Evolutionary conservation across 108 stramenopile genomes (phyloP).

Genomic region (Schizochytrium sp.): DNA sequence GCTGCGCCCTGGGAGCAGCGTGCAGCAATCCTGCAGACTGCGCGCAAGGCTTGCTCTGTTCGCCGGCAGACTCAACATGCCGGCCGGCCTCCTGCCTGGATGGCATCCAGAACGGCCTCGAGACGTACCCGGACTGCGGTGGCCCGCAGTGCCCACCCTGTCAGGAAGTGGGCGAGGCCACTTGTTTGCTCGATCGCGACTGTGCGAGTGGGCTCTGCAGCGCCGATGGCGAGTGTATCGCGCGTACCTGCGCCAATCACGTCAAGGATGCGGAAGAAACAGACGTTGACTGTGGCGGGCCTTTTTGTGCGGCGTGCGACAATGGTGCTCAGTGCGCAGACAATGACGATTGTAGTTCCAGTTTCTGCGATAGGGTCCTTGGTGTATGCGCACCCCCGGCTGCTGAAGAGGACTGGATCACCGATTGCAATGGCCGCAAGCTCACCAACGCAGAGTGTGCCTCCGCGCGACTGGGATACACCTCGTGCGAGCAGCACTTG

Average conservation of each 20-base stretch:
- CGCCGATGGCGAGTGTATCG: not conserved
- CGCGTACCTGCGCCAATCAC: not conserved
- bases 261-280: conserved; percentile 11
- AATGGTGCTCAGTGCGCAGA: not conserved
- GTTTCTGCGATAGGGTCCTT: not conserved
- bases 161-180: not conserved
- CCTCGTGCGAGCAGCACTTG: not conserved
- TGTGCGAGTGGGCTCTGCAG: not conserved
- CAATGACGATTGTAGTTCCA: not conserved
- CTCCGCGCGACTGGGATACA: not conserved
- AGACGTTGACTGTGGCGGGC: not conserved
- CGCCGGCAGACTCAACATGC: not conserved
- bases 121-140: conserved; percentile 21
- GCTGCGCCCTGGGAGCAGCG: not conserved
- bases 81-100: not conserved
- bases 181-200: conserved; percentile 14
- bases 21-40: not conserved
- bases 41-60: not conserved
- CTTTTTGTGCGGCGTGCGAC: not conserved
- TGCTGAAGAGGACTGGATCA: not conserved
- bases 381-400: not conserved
- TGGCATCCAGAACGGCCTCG: conserved; percentile 11
- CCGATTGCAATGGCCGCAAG: not conserved
- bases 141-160: conserved; percentile 8
- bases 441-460: not conserved